Conservation (phyloP, 768 basidiomycete species). For the Stropharia rugosoannulata region DNA sequence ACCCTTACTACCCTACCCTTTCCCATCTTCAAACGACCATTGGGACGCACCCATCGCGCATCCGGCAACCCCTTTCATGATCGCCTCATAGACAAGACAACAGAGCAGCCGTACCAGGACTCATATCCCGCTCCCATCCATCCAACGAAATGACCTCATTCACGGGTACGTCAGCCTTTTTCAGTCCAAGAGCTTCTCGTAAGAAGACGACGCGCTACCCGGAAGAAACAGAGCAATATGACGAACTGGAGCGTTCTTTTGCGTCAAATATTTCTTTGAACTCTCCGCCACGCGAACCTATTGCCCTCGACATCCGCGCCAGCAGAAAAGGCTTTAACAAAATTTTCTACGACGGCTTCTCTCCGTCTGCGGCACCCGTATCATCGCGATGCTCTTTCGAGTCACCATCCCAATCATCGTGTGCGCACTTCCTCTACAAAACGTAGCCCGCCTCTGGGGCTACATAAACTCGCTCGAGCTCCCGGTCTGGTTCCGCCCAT, state of each 20-base stretch:
- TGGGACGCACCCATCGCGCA: conserved; percentile 14
- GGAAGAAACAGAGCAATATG: conserved; percentile 61
- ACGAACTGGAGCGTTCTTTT: conserved; percentile 82
- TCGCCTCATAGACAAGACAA: conserved; percentile 32
- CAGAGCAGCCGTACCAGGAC: conserved; percentile 38
- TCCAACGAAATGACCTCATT: conserved; percentile 56
- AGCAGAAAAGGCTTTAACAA: conserved; percentile 52
- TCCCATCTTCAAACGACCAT: background rate
- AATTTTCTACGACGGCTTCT: conserved; percentile 59
- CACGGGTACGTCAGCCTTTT: conserved; percentile 37
- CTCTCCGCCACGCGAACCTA: conserved; percentile 57
- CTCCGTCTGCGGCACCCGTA: conserved; percentile 37
- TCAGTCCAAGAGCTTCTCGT: conserved; percentile 44
- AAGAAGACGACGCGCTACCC: conserved; percentile 46
- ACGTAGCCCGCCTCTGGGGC: conserved; percentile 96
- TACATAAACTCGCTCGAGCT: conserved; percentile 92
- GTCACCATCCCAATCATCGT: no score
- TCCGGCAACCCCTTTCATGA: conserved; percentile 30
- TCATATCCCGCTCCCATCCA: conserved; percentile 33
- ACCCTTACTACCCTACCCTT: no score
- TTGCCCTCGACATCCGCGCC: conserved; percentile 50
- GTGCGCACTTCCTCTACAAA: conserved; percentile 91
- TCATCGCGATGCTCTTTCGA: conserved; percentile 36
- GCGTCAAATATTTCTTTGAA: conserved; percentile 80
- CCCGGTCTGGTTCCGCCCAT: conserved; percentile 93